These are phyloP conservation scores for Cystoderma amianthinum DNA, from an alignment of 768 basidiomycete species.

Conservation along the genomic window DNA sequence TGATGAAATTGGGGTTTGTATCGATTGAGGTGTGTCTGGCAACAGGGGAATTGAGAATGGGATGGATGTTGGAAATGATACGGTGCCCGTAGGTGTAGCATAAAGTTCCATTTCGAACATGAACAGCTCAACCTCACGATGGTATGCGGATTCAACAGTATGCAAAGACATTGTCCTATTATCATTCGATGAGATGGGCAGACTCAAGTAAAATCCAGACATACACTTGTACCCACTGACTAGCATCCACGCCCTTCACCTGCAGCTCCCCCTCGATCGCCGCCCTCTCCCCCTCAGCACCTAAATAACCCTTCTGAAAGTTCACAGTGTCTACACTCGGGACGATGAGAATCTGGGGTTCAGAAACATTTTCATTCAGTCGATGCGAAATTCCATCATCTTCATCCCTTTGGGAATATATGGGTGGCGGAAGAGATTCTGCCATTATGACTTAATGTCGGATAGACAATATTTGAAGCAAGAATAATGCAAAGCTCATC, in stretches of 20 bases:
- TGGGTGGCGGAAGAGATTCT: conserved; percentile 50
- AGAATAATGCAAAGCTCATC: neutral
- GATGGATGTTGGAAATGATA: conserved; percentile 49
- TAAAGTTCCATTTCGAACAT: conserved; percentile 50
- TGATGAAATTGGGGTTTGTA: conserved; percentile 70
- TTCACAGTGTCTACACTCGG: conserved; percentile 63
- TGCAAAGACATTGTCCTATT: conserved; percentile 58
- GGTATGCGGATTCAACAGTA: conserved; percentile 57
- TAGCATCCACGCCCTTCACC: conserved; percentile 59
- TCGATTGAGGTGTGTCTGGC: conserved; percentile 76
- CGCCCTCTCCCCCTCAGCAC: conserved; percentile 76
- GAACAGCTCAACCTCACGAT: conserved; percentile 61
- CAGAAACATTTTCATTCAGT: conserved; percentile 10
- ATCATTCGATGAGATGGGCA: conserved; percentile 1
- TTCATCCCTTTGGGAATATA: conserved; percentile 44
- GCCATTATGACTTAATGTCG: no score
- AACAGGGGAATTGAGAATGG: conserved; percentile 81
- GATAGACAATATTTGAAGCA: no score
- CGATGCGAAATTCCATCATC: conserved; percentile 12
- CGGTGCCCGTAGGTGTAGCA: conserved; percentile 28
- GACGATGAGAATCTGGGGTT: conserved; percentile 67
- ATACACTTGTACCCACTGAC: conserved; percentile 65
- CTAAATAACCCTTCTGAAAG: conserved; percentile 84
- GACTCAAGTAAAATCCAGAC: conserved; percentile 20
- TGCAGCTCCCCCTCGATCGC: conserved; percentile 87